A percentile compares a stretch with the other conserved stretches of the same genome.
These are phyloP conservation scores for Cornus florida DNA, from an alignment of 148 eudicot species.

Conservation along the genomic window DNA sequence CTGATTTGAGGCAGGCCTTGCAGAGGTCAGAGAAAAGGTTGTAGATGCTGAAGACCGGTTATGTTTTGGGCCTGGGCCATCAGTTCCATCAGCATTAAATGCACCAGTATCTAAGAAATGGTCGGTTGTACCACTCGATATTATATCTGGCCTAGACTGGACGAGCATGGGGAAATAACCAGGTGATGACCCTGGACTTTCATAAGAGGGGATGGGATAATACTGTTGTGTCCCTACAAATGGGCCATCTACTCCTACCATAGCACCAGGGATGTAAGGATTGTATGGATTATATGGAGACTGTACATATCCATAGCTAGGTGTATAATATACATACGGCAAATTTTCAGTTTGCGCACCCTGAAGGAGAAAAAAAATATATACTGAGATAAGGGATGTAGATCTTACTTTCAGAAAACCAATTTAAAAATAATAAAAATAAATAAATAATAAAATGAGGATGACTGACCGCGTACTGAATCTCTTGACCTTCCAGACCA, in stretches of 20 bases:
- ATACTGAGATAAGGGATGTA: not conserved
- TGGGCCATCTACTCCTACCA: slow-evolving; percentile 79
- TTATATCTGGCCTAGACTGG: slow-evolving; percentile 53
- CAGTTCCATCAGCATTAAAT: slow-evolving; percentile 40
- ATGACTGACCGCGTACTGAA: slow-evolving; percentile 65
- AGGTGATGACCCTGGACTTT: slow-evolving; percentile 47
- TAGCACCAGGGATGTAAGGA: slow-evolving; percentile 96
- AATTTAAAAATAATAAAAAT: not conserved
- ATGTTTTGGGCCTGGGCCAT: slow-evolving; percentile 39
- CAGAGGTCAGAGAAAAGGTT: slow-evolving; percentile 29
- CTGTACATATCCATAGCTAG: slow-evolving; percentile 81
- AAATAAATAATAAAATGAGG: not conserved
- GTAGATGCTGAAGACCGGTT: slow-evolving; percentile 46
- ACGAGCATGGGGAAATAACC: slow-evolving; percentile 60
- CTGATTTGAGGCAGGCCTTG: slow-evolving; percentile 48
- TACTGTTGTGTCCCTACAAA: slow-evolving; percentile 65
- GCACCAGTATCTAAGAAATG: slow-evolving; percentile 37
- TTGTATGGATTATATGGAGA: slow-evolving; percentile 91
- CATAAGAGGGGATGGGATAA: slow-evolving; percentile 70
- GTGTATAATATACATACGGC: slow-evolving; percentile 80
- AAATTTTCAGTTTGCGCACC: slow-evolving; percentile 69
- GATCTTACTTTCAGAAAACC: not conserved
- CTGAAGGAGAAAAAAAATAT: slow-evolving; percentile 29
- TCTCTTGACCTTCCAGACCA: slow-evolving; percentile 82
- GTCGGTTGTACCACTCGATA: slow-evolving; percentile 46